These are phyloP conservation scores for Xylaria sp. DNA, from an alignment of 2,329 filamentous ascomycete genomes.

Conservation along the genomic window DNA sequence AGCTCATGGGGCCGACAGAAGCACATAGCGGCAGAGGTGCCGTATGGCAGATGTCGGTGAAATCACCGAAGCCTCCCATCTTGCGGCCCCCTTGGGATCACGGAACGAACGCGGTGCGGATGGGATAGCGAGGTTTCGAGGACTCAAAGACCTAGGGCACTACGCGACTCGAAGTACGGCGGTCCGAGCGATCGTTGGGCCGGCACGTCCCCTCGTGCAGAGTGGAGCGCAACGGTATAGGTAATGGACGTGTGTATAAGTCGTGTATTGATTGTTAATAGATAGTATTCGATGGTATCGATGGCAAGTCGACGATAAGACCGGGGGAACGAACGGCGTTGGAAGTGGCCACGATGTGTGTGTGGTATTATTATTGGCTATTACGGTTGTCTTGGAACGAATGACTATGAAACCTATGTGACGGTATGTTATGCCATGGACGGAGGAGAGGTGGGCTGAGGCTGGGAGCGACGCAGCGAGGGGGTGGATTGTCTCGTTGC, in stretches of 20 bases:
- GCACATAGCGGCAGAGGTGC: slow-evolving; percentile 89
- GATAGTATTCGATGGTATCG: not conserved
- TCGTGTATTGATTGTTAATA: not conserved
- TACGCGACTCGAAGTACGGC: slow-evolving; percentile 10
- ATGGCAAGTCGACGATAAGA: not conserved
- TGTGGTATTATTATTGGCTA: slow-evolving; percentile 16
- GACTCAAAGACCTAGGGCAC: slow-evolving; percentile 1
- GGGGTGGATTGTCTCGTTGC: slow-evolving; percentile 38
- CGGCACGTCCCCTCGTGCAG: not conserved
- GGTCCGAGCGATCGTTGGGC: slow-evolving; percentile 19
- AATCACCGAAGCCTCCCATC: slow-evolving; percentile 91
- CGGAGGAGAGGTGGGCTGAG: slow-evolving; percentile 18
- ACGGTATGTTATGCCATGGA: slow-evolving; percentile 31
- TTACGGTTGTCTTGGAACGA: slow-evolving; percentile 34
- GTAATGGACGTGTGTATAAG: not conserved
- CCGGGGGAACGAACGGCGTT: slow-evolving; percentile 28
- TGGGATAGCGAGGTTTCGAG: not conserved
- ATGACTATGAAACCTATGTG: slow-evolving; percentile 35
- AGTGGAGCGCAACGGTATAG: slow-evolving; percentile 3
- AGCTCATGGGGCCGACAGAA: slow-evolving; percentile 79
- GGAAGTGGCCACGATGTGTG: slow-evolving; percentile 13
- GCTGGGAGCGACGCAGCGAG: slow-evolving; percentile 27
- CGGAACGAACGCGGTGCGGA: not conserved
- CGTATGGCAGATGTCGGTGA: slow-evolving; percentile 85
- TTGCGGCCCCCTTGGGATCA: slow-evolving; percentile 34